These are phyloP conservation scores for Scenedesmus sp. DNA, from an alignment of 163 green algal species.

Conservation along the genomic window DNA sequence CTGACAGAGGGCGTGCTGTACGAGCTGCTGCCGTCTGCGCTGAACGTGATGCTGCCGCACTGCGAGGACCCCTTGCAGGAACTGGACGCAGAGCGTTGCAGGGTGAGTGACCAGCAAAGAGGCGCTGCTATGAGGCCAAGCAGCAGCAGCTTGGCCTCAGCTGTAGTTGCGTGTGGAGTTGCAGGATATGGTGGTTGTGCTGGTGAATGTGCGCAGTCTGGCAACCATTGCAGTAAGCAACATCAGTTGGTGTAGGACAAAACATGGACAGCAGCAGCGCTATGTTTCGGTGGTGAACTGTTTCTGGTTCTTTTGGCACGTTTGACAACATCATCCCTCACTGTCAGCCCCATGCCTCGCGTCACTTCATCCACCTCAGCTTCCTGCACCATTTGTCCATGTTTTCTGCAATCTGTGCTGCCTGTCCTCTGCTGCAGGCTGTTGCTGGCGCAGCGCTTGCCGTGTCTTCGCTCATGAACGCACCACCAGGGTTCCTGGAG, in stretches of 20 bases:
- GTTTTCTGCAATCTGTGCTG: background rate
- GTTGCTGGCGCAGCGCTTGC: slow-evolving; percentile 76
- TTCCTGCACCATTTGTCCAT: background rate
- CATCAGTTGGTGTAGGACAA: background rate
- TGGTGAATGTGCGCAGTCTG: background rate
- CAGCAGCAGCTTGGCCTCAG: background rate
- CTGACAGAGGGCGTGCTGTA: slow-evolving; percentile 81
- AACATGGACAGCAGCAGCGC: too few relatives aligned
- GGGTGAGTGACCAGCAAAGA: slow-evolving; percentile 50
- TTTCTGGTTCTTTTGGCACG: too few relatives aligned
- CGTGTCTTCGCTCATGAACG: slow-evolving; percentile 76
- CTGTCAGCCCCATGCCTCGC: too few relatives aligned
- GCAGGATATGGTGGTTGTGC: background rate
- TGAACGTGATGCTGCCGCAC: slow-evolving; percentile 72
- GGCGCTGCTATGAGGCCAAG: background rate
- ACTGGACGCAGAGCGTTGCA: slow-evolving; percentile 61
- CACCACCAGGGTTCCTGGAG: slow-evolving; percentile 83
- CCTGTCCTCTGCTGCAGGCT: slow-evolving; percentile 51
- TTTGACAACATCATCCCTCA: too few relatives aligned
- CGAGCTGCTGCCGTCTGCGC: slow-evolving; percentile 75
- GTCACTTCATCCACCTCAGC: background rate
- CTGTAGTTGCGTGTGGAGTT: background rate
- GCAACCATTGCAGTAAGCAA: background rate
- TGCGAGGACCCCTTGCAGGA: slow-evolving; percentile 65
- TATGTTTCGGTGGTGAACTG: too few relatives aligned